Conservation (phyloP, 345 rosid species). For the Salix viminalis region DNA sequence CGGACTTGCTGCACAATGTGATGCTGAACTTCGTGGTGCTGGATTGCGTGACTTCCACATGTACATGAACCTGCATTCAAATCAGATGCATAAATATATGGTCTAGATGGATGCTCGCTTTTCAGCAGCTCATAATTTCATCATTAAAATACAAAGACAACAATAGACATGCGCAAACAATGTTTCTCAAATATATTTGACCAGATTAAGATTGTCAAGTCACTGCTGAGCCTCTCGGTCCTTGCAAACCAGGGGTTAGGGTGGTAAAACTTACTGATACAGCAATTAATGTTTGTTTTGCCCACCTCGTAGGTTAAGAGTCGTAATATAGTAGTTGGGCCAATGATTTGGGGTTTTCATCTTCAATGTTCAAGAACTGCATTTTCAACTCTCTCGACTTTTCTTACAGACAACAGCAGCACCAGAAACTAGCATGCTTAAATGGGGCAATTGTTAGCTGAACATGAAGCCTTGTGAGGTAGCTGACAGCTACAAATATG, state of each 20-base stretch:
- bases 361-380: too few species aligned
- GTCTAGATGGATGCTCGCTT: not conserved
- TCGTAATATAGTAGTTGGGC: not conserved
- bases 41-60: slow-evolving; percentile 96
- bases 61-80: slow-evolving; percentile 74
- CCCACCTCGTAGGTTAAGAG: not conserved
- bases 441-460: not conserved
- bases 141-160: not conserved
- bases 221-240: not conserved
- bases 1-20: slow-evolving; percentile 88
- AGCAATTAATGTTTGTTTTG: not conserved
- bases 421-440: not conserved
- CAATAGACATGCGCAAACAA: not conserved
- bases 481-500: not conserved
- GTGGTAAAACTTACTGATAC: not conserved
- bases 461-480: not conserved
- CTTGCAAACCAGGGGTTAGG: not conserved
- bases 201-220: not conserved
- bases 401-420: not conserved
- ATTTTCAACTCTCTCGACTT: not conserved
- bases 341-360: too few species aligned
- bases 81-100: not conserved
- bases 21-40: slow-evolving; percentile 79
- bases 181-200: not conserved
- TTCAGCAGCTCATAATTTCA: not conserved